Conservation (phyloP, 345 rosid species). For the Citrus sinensis region DVS_A1.0 CM039168.1:2246001-2246500, state of each 20-base stretch:
- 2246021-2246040: conserved; percentile 89
- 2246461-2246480: neutral
- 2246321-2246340: neutral
- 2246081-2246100: conserved; percentile 92
- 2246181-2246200: neutral
- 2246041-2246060: conserved; percentile 91
- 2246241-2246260: neutral
- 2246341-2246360: neutral
- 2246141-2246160: conserved; percentile 54
- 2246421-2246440: neutral
- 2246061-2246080: conserved; percentile 96
- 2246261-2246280: neutral
- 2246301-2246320: neutral
- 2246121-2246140: conserved; percentile 84
- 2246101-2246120: conserved; percentile 94
- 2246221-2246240: neutral
- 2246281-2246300: neutral
- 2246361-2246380: neutral
- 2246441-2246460: neutral
- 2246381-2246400: neutral
- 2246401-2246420: neutral
- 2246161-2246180: neutral
- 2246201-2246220: neutral
- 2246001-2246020: conserved; percentile 87
- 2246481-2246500: neutral